Evolutionary conservation across 352 stramenopile species (phyloP).

Genomic region (Plasmopara viticola): DNA sequence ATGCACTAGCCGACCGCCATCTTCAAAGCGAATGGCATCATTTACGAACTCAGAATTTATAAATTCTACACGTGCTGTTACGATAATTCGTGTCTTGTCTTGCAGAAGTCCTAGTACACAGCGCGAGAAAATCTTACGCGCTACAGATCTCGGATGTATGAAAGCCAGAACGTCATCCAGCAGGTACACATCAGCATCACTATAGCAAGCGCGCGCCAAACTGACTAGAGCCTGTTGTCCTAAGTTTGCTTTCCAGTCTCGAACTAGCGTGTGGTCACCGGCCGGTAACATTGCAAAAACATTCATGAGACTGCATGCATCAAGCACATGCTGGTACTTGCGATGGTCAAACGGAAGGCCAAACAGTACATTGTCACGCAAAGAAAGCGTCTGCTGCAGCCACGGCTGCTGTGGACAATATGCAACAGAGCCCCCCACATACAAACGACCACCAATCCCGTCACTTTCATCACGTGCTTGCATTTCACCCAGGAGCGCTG

Average conservation of each 20-base stretch:
- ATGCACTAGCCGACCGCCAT: slow-evolving; percentile 36
- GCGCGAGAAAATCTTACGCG: slow-evolving; percentile 81
- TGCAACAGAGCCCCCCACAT: slow-evolving; percentile 62
- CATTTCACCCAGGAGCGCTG: slow-evolving; percentile 95
- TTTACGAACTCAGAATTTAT: slow-evolving; percentile 57
- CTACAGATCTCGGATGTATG: slow-evolving; percentile 45
- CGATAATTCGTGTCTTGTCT: slow-evolving; percentile 63
- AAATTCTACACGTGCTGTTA: slow-evolving; percentile 64
- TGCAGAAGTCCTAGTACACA: slow-evolving; percentile 60
- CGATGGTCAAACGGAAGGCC: slow-evolving; percentile 59
- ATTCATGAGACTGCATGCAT: slow-evolving; percentile 69
- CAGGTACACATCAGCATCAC: slow-evolving; percentile 62
- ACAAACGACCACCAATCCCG: slow-evolving; percentile 29
- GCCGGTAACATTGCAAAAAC: slow-evolving; percentile 72
- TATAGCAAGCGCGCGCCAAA: slow-evolving; percentile 84
- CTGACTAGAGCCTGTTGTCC: slow-evolving; percentile 69
- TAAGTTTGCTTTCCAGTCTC: slow-evolving; percentile 56
- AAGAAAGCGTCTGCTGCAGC: slow-evolving; percentile 78
- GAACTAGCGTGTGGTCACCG: slow-evolving; percentile 80
- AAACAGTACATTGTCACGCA: slow-evolving; percentile 92
- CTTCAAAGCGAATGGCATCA: slow-evolving; percentile 45
- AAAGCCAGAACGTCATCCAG: slow-evolving; percentile 55
- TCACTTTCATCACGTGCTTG: slow-evolving; percentile 41
- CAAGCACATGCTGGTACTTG: slow-evolving; percentile 72
- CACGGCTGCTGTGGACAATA: slow-evolving; percentile 89